Conservation (phyloP, 2,329 filamentous ascomycete species). For the Clonostachys sp. region DNA sequence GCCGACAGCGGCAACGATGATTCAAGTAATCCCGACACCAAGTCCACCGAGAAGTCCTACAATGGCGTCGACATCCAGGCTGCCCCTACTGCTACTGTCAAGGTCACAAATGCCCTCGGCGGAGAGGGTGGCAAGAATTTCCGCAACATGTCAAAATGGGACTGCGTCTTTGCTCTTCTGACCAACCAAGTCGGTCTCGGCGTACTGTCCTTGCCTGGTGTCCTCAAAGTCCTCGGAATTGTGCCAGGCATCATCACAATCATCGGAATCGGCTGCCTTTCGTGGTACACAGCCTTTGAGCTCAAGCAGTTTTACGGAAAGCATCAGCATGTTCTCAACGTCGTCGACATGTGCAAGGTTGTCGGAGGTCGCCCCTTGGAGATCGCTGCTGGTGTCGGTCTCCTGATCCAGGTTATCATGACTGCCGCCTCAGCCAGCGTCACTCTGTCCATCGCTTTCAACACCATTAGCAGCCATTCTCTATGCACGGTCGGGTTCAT, state of each 20-base stretch:
- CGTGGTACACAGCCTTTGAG: constrained; percentile 51
- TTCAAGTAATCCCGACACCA: too few species aligned
- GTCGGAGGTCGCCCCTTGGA: constrained; percentile 26
- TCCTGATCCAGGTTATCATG: constrained; percentile 68
- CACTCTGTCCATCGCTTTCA: constrained; percentile 62
- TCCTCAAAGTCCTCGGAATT: constrained; percentile 63
- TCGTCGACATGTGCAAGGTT: constrained; percentile 64
- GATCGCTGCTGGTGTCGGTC: constrained; percentile 45
- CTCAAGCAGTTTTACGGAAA: constrained; percentile 63
- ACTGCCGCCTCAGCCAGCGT: constrained; percentile 64
- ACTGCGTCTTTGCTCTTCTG: constrained; percentile 21
- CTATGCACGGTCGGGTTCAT: constrained; percentile 64
- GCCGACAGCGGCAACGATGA: too few species aligned
- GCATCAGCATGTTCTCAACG: constrained; percentile 64
- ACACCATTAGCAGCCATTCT: constrained; percentile 58
- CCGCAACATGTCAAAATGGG: constrained; percentile 24
- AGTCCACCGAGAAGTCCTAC: too few species aligned
- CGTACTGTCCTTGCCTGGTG: constrained; percentile 65
- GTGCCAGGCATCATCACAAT: constrained; percentile 66
- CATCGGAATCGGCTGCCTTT: constrained; percentile 58
- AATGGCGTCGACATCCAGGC: too few species aligned
- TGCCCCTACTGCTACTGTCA: too few species aligned
- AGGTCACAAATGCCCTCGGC: constrained; percentile 4
- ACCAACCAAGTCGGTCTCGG: constrained; percentile 28
- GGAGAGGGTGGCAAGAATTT: constrained; percentile 15